phyloP scores from a whole-genome alignment of 2,329 filamentous ascomycete genomes.

The Erysiphe neolycopersici region DNA sequence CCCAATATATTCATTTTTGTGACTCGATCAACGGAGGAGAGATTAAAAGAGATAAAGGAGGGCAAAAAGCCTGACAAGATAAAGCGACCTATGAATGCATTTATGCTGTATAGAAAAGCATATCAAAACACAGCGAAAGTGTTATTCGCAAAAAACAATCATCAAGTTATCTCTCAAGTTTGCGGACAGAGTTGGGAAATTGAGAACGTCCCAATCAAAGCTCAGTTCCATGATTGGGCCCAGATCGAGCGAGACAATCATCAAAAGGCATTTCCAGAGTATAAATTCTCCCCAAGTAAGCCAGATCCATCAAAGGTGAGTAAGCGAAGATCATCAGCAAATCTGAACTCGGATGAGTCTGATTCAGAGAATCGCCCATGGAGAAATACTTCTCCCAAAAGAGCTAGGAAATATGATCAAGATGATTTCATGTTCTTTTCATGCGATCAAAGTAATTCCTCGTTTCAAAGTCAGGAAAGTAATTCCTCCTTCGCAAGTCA shows the following conservation, averaged over 20 bases:
- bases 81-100: conserved; percentile 87
- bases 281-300: conserved; percentile 84
- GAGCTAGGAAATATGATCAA: not conserved
- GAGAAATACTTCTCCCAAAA: not conserved
- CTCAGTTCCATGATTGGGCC: conserved; percentile 54
- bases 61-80: conserved; percentile 46
- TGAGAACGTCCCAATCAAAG: conserved; percentile 45
- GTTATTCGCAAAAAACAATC: conserved; percentile 65
- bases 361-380: not conserved
- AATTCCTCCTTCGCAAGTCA: not conserved
- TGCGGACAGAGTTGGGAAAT: conserved; percentile 67
- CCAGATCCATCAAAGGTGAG: conserved; percentile 17
- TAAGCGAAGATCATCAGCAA: conserved; percentile 20
- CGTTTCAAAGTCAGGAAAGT: not conserved
- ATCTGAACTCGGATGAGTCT: not conserved
- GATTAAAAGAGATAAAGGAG: conserved; percentile 39
- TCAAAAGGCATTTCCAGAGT: conserved; percentile 58
- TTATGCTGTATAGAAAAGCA: conserved; percentile 90
- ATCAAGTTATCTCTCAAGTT: conserved; percentile 75
- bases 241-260: conserved; percentile 65
- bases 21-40: conserved; percentile 36
- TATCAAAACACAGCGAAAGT: conserved; percentile 69
- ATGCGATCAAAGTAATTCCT: not conserved
- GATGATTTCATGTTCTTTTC: not conserved
- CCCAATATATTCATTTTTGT: conserved; percentile 67